Evolutionary conservation across 495 filamentous ascomycete genomes (phyloP).

Genomic region (Lichina pygmaea): DNA sequence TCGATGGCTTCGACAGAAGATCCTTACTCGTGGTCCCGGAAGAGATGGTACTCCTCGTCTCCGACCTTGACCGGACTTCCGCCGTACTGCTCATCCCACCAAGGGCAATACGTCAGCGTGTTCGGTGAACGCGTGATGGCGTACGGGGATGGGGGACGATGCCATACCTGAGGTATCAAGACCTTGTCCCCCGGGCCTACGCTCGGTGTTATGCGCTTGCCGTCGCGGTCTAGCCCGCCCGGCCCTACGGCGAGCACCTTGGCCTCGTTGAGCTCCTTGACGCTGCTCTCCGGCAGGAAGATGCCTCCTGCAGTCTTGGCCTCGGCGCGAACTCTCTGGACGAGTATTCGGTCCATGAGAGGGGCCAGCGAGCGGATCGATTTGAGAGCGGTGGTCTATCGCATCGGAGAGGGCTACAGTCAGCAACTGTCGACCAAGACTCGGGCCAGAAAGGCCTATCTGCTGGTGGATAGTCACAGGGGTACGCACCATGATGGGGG

Average conservation of each 20-base stretch:
- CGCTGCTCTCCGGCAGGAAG: slow-evolving; percentile 86
- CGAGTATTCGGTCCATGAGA: slow-evolving; percentile 92
- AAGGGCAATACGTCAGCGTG: neutral
- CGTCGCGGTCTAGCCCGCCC: slow-evolving; percentile 61
- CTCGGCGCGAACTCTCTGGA: slow-evolving; percentile 95
- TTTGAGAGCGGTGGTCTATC: slow-evolving; percentile 34
- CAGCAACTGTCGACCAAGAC: no score
- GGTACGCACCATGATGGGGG: no score
- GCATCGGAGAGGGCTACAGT: neutral
- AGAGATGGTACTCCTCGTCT: slow-evolving; percentile 85
- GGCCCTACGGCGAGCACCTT: slow-evolving; percentile 88
- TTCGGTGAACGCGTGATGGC: neutral
- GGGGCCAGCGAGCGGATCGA: slow-evolving; percentile 88
- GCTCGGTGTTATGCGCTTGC: slow-evolving; percentile 57
- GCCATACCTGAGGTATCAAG: slow-evolving; percentile 76
- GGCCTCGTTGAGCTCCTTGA: slow-evolving; percentile 96
- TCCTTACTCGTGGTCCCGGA: slow-evolving; percentile 87
- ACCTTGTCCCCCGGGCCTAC: slow-evolving; percentile 73
- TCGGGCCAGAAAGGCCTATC: no score
- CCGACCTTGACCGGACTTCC: slow-evolving; percentile 91
- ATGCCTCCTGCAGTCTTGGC: slow-evolving; percentile 86
- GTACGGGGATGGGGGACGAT: neutral
- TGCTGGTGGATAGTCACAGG: no score
- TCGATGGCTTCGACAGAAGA: neutral
- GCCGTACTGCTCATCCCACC: slow-evolving; percentile 38